Percentiles rank a stretch among this genome's conserved stretches.
Conservation (phyloP, 2,329 filamentous ascomycete species). For the Fusarium sp. region DNA sequence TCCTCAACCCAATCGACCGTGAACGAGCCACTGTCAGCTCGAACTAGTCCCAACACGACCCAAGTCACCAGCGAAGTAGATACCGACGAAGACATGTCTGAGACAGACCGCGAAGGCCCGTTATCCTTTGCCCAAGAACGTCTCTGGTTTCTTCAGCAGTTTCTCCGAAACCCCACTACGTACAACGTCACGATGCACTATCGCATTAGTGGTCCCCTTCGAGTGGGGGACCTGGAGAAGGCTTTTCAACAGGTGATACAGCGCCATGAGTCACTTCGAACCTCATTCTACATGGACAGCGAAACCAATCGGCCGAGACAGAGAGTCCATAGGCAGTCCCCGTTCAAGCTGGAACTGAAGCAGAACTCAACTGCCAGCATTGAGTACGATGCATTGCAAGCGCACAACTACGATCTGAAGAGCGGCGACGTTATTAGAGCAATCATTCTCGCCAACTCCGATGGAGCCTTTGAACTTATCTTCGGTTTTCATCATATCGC, state of each 20-base stretch:
- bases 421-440: neutral
- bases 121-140: constrained; percentile 7
- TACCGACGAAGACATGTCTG: neutral
- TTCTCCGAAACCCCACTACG: constrained; percentile 2
- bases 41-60: constrained; percentile 2
- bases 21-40: neutral
- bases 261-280: constrained; percentile 18
- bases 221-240: neutral
- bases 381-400: constrained; percentile 1
- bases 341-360: neutral
- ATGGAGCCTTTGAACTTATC: neutral
- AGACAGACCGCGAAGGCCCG: neutral
- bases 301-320: neutral
- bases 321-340: neutral
- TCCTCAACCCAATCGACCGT: neutral
- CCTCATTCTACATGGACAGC: constrained; percentile 1
- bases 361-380: neutral
- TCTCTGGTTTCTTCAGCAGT: constrained; percentile 21
- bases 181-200: constrained; percentile 8
- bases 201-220: constrained; percentile 1
- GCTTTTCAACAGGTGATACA: constrained; percentile 6
- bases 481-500: constrained; percentile 9
- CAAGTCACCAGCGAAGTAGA: neutral
- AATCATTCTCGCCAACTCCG: neutral
- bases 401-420: neutral